Base-by-base conservation (phyloP, 1,284 basidiomycete genomes). In the Marasmius fiardii region DNA sequence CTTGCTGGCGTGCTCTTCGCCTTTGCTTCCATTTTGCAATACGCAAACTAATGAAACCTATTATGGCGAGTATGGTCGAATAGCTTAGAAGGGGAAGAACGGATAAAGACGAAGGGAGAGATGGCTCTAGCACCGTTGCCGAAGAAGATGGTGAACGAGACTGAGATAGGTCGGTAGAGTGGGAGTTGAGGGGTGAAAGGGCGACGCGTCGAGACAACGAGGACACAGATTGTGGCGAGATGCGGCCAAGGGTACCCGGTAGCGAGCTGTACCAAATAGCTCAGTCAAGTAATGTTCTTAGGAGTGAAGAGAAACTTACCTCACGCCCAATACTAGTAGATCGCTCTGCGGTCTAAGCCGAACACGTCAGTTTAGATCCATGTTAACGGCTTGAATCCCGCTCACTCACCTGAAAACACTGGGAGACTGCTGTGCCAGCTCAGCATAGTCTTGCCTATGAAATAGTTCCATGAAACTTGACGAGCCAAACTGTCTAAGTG, bases 41-140 rank as follows among this genome's bases (percentile, higher is more conserved):
- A 21, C 57, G 50, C 37, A 58, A 34, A 35, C 54, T 55, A 37
- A 58, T 55, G 21, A 58, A 58, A 3, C 51, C 54, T 23, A 58
- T 52, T 16, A 58, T 43, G 33, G 54, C 53, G 8, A 58, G 41
- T 7, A 58, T 47, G n/a, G 54, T 51, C 21, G 57, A 58, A 45
- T 58, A 58, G 6, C 35, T 45, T n/a, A 58, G 51, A 6, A 58
- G n/a, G 44, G 57, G 54, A 11, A 58, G 48, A 7, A 58, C 16
- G 10, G 52, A 43, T 10, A 16, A 18, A 28, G 18, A 44, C n/a
- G 37, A 35, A 23, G 34, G 33, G 20, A 44, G 16, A 10, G 51
- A 44, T 24, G 47, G 28, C 20, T 16, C 18, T 26, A 31, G 6
- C n/a, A 14, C 31, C 24, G 33, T 33, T 3, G 16, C n/a, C 31